Evolutionary conservation across 192 early-diverging fungal genomes (phyloP).

Genomic region (Paraglomus occultum): DNA sequence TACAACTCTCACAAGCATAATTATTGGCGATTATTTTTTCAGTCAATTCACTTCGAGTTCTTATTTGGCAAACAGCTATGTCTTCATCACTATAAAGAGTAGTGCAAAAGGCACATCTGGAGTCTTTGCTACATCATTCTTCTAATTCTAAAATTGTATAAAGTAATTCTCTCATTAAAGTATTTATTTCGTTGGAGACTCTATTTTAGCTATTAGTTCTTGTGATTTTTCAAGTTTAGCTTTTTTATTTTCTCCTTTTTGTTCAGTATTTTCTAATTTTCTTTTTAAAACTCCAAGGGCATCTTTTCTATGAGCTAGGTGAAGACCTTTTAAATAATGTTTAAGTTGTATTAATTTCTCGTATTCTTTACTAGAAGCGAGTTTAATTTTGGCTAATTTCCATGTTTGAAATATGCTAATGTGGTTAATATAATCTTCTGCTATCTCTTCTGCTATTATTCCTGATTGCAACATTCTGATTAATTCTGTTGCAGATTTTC

Average conservation of each 20-base stretch:
- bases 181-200: not conserved
- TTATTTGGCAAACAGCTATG: no score
- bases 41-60: no score
- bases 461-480: constrained; percentile 9
- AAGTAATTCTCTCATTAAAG: not conserved
- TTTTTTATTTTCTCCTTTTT: no score
- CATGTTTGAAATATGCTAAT: constrained; percentile 13
- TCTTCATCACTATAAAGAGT: no score
- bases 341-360: constrained; percentile 6
- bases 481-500: not conserved
- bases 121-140: no score
- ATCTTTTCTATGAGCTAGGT: constrained; percentile 13
- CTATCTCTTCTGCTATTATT: constrained; percentile 6
- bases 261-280: no score
- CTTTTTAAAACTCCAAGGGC: constrained; percentile 7
- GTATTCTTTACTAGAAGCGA: constrained; percentile 17
- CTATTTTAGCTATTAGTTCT: not conserved
- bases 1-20: no score
- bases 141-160: no score
- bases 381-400: not conserved
- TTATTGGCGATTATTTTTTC: no score
- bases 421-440: no score
- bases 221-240: no score
- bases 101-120: no score
- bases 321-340: constrained; percentile 12